A percentile compares a stretch with the other conserved stretches of the same genome.
Conservation (phyloP, 345 rosid genomes). For the Cardamine chenopodiifolia region DNA sequence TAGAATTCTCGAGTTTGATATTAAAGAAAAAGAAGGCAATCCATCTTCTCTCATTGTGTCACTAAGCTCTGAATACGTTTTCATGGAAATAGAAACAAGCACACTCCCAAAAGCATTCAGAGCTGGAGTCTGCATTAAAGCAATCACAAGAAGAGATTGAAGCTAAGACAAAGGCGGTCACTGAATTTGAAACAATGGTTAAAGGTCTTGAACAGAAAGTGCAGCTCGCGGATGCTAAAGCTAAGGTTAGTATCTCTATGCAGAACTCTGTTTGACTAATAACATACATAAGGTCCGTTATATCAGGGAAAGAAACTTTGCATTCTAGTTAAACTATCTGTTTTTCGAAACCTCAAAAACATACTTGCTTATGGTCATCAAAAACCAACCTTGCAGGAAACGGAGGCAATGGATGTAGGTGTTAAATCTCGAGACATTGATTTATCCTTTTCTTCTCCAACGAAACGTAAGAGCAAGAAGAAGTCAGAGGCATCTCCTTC, state of each 20-base stretch:
- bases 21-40: background rate
- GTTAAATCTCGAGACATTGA: constrained; percentile 80
- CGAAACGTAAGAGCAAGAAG: constrained; percentile 77
- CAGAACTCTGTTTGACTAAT: constrained; percentile 5
- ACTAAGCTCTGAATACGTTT: constrained; percentile 21
- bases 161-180: constrained; percentile 58
- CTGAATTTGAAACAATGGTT: constrained; percentile 54
- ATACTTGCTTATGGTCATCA: background rate
- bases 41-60: constrained; percentile 7
- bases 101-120: constrained; percentile 53
- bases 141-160: constrained; percentile 68
- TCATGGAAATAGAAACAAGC: constrained; percentile 55
- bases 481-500: constrained; percentile 60
- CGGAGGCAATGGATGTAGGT: constrained; percentile 49
- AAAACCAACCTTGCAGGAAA: constrained; percentile 42
- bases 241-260: constrained; percentile 53
- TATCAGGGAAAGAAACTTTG: background rate
- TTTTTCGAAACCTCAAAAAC: constrained; percentile 1
- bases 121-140: constrained; percentile 60
- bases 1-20: background rate
- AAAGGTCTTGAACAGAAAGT: constrained; percentile 75
- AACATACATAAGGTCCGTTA: background rate
- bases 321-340: background rate
- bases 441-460: constrained; percentile 54
- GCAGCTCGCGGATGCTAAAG: constrained; percentile 60